Base-by-base conservation (phyloP, 805 yeast genomes). In the Saturnispora diversa region DNA sequence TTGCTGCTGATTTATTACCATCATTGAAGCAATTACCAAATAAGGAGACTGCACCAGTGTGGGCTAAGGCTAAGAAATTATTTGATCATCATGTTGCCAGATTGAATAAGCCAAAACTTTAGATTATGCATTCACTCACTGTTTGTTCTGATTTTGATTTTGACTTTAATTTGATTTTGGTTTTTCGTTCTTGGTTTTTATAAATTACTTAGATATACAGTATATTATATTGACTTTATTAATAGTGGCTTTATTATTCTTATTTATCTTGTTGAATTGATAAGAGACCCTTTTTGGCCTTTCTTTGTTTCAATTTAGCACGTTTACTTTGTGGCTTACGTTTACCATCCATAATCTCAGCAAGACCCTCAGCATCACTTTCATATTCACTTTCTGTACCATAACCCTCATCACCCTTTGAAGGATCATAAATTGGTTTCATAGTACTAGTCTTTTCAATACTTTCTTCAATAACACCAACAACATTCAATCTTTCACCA, bases 401-500 rank as follows among this genome's bases (percentile, higher is more conserved):
- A 48, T 46, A 64, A 29, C 59, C 68, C 17, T 59, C 57, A 54
- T 54, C 78, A 64, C 59, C 44, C 11, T 46, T 47, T 15, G 45
- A 35, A 6, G 61, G 59, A 75, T 77, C 56, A 29, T 39, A 51
- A 30, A 59, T 54, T 33, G 60, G 60, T 62, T 77, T 81, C 80
- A 83, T 75, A 7, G 84, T 74, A 2, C 68, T 76, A 15, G 70
- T 60, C 56, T 80, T 80, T 58, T 92, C 97, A 27, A 90, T 73
- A 7, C 69, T 60, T 55, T 90, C 98, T 29, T 81, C 76, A 38
- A 84, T 75, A 2, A 83, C 71, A 11, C 80, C 72, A 17, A 87
- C 78, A 63, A 96, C 90, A 59, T 85, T 90, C 47, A 92, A 70
- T 54, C 98, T 72, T 62, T 92, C 97, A 10, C 94, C 94, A 16